A percentile compares a stretch with the other conserved stretches of the same genome.
phyloP scores from a whole-genome alignment of 208 protist species.

The Crithidia brevicula region DNA sequence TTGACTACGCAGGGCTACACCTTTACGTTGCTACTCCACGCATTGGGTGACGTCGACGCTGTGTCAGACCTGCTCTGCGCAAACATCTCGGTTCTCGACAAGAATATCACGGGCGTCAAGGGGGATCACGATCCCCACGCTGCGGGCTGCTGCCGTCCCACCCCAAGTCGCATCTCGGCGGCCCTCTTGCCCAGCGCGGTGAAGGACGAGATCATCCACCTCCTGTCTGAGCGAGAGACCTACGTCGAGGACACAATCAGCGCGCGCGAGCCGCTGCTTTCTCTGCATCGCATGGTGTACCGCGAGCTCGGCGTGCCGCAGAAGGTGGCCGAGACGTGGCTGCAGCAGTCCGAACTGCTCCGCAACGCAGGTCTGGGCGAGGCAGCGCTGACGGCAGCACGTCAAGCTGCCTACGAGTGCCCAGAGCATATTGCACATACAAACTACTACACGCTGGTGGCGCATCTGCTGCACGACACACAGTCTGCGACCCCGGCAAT shows the following conservation, averaged over 20 bases:
- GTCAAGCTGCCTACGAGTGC: conserved; percentile 54
- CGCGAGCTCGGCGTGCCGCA: conserved; percentile 51
- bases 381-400: conserved; percentile 71
- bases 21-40: conserved; percentile 73
- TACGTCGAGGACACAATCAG: conserved; percentile 69
- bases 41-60: conserved; percentile 75
- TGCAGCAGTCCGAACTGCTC: conserved; percentile 83
- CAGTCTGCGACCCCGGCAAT: conserved; percentile 79
- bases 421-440: conserved; percentile 28
- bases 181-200: conserved; percentile 19
- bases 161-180: conserved; percentile 23
- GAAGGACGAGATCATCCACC: conserved; percentile 28
- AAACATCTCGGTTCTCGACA: conserved; percentile 13
- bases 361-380: conserved; percentile 77
- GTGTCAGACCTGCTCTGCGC: conserved; percentile 45
- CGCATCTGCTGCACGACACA: conserved; percentile 89
- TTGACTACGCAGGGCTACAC: conserved; percentile 69
- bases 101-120: too few relatives aligned
- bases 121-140: too few relatives aligned
- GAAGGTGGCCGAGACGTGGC: conserved; percentile 77
- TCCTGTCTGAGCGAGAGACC: conserved; percentile 41
- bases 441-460: conserved; percentile 77
- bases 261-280: conserved; percentile 80
- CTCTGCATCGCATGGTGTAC: conserved; percentile 83
- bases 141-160: background rate